Conservation (phyloP, 352 stramenopile species). For the Phytophthora cryptogea region DNA sequence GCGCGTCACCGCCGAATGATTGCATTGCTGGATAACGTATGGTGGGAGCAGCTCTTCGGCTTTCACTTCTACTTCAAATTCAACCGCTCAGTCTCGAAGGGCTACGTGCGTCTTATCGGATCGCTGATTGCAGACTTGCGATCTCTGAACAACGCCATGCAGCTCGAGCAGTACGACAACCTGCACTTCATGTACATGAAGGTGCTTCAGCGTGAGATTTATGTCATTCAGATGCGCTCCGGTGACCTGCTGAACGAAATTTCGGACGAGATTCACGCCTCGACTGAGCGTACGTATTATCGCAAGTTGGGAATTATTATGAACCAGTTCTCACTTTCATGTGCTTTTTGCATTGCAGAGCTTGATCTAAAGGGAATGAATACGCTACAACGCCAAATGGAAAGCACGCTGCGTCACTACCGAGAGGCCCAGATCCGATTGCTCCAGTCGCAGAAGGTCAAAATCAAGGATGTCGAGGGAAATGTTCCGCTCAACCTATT, state of each 20-base stretch:
- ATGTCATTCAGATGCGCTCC: conserved; percentile 73
- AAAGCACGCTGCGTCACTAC: conserved; percentile 66
- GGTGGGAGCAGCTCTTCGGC: conserved; percentile 83
- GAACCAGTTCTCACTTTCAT: conserved; percentile 1
- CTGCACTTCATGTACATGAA: conserved; percentile 83
- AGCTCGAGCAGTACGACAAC: conserved; percentile 74
- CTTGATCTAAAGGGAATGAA: conserved; percentile 54
- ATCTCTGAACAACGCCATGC: conserved; percentile 79
- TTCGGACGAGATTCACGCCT: conserved; percentile 59
- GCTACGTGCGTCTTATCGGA: conserved; percentile 65
- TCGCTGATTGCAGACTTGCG: conserved; percentile 70
- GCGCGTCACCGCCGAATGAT: conserved; percentile 67
- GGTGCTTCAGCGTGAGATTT: conserved; percentile 78
- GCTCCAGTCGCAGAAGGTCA: conserved; percentile 56
- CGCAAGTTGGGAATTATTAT: neutral
- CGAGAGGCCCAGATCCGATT: conserved; percentile 60
- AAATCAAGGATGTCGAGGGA: conserved; percentile 71
- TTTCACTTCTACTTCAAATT: conserved; percentile 72
- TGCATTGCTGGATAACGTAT: conserved; percentile 66
- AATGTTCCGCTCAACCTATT: conserved; percentile 85
- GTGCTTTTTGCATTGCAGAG: conserved; percentile 28
- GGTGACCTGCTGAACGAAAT: conserved; percentile 76
- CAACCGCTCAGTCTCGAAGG: conserved; percentile 70
- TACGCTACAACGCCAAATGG: conserved; percentile 68
- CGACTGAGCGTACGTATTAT: conserved; percentile 40